phyloP scores from a whole-genome alignment of 1,284 basidiomycete genomes.

The Tetrapyrgos nigripes region DNA sequence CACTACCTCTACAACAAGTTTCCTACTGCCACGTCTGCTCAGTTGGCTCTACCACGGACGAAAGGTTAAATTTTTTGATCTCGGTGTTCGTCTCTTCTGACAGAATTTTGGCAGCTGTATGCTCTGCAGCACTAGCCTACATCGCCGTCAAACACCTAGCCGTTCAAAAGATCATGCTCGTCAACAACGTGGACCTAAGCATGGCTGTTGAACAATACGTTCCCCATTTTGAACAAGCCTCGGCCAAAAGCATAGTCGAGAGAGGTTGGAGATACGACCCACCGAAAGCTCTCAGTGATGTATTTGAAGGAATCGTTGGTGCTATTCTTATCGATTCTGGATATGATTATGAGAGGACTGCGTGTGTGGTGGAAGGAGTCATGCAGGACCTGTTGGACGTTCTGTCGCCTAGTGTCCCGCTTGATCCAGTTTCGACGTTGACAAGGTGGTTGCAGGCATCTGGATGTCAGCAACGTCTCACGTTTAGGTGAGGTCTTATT shows the following conservation, averaged over 20 bases:
- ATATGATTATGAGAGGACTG: constrained; percentile 72
- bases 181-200: constrained; percentile 74
- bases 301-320: constrained; percentile 84
- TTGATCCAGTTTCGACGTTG: constrained; percentile 73
- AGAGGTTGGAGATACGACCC: constrained; percentile 83
- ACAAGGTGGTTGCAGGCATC: constrained; percentile 63
- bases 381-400: constrained; percentile 68
- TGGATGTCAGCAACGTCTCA: constrained; percentile 53
- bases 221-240: constrained; percentile 59
- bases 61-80: too few species aligned
- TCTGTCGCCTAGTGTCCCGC: constrained; percentile 61
- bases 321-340: constrained; percentile 84
- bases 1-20: constrained; percentile 76
- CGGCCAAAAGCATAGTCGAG: constrained; percentile 65
- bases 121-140: constrained; percentile 72
- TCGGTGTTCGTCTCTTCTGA: too few species aligned
- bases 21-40: constrained; percentile 72
- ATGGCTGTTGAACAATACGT: constrained; percentile 66
- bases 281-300: constrained; percentile 80
- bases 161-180: constrained; percentile 74
- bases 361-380: constrained; percentile 60
- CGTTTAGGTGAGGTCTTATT: constrained; percentile 38
- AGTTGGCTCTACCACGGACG: constrained; percentile 74
- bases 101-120: too few species aligned
- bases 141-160: constrained; percentile 68